Base-by-base conservation (phyloP, 257 asterid genomes). In the Echites panduratus region DNA sequence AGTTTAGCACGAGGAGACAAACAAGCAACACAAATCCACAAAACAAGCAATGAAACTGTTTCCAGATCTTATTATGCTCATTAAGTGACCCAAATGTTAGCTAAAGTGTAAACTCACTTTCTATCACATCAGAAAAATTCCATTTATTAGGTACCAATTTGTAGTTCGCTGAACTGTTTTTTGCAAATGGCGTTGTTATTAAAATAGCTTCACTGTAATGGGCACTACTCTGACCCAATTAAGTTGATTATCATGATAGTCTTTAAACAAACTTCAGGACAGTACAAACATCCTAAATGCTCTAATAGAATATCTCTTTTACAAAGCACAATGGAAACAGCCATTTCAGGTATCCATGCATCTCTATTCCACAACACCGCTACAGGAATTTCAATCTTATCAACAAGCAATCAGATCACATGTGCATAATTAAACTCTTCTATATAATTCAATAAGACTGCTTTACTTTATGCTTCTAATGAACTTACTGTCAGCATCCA, bases 401-500 rank as follows among this genome's bases (percentile, higher is more conserved):
- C 5, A 67, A 67, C 19, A 40, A 56, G 20, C 2, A 16, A 29
- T 47, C 40, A 26, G 3, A 54, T 54, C 19, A 59, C 59, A 54
- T 43, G 56, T 29, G 65, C 8, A 32, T 52, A 27, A 12, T 63
- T 52, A 16, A 73, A 63, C 19, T 73, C 64, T 16, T 49, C 26
- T 10, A 66, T 40, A 50, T 9, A 19, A 24, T 38, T 52, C 57
- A 64, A 38, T 27, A 56, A 66, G 12, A 57, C 14, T 59, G 57
- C 50, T 35, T 19, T 61, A 47, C 26, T 12, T 3, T 48, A 19
- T 49, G 22, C 13, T 8, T 27, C 24, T 44, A n/a, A 58, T 32
- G 9, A 24, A 86, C 92, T 90, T 82, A 93, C 98, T 14, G 98
- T 90, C 29, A 93, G 82, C 97, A 93, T 90, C 98, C 98, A 93